Base-by-base conservation (phyloP, 176 grass and related monocot genomes). In the Cenchrus americanus region DNA sequence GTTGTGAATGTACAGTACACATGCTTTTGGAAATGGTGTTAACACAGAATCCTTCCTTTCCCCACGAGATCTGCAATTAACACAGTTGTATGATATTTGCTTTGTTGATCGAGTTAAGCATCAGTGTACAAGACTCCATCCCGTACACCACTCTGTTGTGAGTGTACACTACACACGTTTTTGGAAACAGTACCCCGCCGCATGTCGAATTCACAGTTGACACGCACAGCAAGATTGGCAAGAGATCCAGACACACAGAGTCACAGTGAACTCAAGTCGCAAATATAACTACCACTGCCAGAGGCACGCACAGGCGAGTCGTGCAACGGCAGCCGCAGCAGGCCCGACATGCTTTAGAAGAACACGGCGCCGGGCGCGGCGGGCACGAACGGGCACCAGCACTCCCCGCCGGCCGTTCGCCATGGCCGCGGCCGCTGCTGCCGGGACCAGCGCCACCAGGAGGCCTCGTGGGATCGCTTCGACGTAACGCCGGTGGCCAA, bases 381-480 rank as follows among this genome's bases (percentile, higher is more conserved):
- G 30, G 44, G 19, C 43, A 5, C 51, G 0, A 57, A 34, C 1
- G 17, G 69, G 37, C 48, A 54, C 57, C 67, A 66, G 15, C 60
- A 11, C 43, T 44, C 49, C 0, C 19, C 13, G 8, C 7, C 50
- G 4, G 44, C 76, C 77, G 43, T 80, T 66, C 40, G 69, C 69
- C 32, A 22, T 5, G 44, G 6, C 14, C 66, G 66, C 54, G 10
- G 49, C 12, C 46, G 19, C 24, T 17, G 30, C 30, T 24, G 58
- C 13, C 10, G 17, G n/a, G 8, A 40, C 14, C 1, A 77, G 73
- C 55, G 5, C 80, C 44, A 54, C 54, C 55, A 21, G 65, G 19
- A 83, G 54, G 43, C 80, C 80, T 44, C 72, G 73, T 9, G 73
- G 65, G 22, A 64, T n/a, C 17, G 46, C 73, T 1, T 88, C 86